Evolutionary conservation across 179 eudicot genomes (phyloP), one percentile per base, ranked within the genome.

Genomic region (Silene noctiflora): DNA sequence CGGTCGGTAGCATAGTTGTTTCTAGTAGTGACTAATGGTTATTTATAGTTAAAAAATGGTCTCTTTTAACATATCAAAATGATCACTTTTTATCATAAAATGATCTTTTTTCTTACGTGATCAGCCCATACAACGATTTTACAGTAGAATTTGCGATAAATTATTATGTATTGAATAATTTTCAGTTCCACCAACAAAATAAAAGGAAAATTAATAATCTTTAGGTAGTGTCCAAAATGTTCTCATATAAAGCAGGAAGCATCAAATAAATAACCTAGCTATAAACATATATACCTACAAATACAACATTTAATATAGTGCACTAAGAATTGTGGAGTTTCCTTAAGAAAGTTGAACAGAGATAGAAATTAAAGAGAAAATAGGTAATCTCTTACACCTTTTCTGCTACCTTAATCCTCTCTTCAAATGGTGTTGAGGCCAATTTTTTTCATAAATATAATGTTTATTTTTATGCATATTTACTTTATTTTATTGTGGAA

Each of bases 261-360:
- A 69, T 22, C 73, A 69, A 46, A 67, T 67, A 10, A 67, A 67
- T 67, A 10, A 67, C 27, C 33, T 20, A 64, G 77, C 76, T 35
- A 63, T 74, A 71, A 77, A 77, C 70, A 61, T 61, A 71, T 64
- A 71, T 72, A 78, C 73, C 72, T 72, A 67, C 77, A 66, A 55
- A 73, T 59, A 66, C 72, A 66, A 63, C 81, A 78, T 53, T 72
- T 72, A 72, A 46, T 73, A 56, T 35, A 39, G 11, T 39, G 13
- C 5, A 8, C 2, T 22, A 59, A 21, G 1, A 69, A 44, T 42
- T 33, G 27, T 72, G 56, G 72, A 51, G 76, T 31, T 78, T 72
- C 29, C 72, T 78, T 72, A 29, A 42, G 73, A 21, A 73, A 55
- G 48, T 24, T 9, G 60, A 29, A 16, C 24, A 67, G 51, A 61